Evolutionary conservation across 257 asterid species (phyloP), one percentile per base, ranked within the genome.

Genomic region (Solanum etuberosum): DNA sequence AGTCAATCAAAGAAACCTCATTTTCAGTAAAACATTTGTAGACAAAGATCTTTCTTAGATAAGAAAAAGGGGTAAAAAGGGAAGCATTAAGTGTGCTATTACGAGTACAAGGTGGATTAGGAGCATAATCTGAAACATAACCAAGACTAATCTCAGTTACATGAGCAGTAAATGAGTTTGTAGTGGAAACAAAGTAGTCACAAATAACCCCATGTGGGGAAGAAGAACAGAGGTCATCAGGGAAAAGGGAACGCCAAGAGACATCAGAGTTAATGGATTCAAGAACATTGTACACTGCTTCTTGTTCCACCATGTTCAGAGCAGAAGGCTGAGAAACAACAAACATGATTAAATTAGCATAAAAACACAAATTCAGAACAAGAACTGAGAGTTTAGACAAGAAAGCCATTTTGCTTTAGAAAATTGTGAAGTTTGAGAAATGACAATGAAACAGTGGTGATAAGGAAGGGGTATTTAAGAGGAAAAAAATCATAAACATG

Each of bases 121-220:
- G 94, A 31, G 97, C 91, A 74, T 91, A 95, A 65, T 96, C 98
- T 3, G 99, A 96, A 2, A 96, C 96, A 87, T 91, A 95, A 0
- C 99, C 99, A 42, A 96, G 90, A 86, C 92, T 96, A 68, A 96
- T 94, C 92, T 94, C 99, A 1, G 94, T 90, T 48, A 96, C 83
- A 48, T 92, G 99, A 13, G 94, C 91, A 11, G 90, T 81, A 5
- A 68, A 87, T 16, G 87, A 87, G 14, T 86, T 57, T 38, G 87
- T 31, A 85, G 63, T 31, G 37, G 88, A 38, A 12, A 15, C 29
- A 87, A 93, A 93, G 89, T 91, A 92, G 84, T 94, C 96, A 89
- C 98, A 96, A 13, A 93, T 94, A 87, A 96, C 91, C 85, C 99
- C 99, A 92, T 96, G 99, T 3, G 99, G 98, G 27, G 96, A 94